Evolutionary conservation across 2,329 filamentous ascomycete species (phyloP), one percentile per base, ranked within the genome.

Genomic region (Botrytis galanthina): DNA sequence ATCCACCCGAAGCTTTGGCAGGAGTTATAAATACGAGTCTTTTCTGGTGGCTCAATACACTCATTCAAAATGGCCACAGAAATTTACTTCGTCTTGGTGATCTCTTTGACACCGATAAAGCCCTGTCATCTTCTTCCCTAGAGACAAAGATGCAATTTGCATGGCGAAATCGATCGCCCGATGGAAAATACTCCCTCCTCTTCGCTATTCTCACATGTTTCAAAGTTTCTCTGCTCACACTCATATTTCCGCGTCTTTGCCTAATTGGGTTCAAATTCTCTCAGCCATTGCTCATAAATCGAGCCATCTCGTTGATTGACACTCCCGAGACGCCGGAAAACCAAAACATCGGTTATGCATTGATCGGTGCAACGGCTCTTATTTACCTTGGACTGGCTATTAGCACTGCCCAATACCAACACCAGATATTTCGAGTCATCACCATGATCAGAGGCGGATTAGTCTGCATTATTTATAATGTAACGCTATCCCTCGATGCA

Each of bases 21-120:
- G 78, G 80, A 22, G 76, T 82, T 18, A 79, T 81, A 62, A 78
- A 76, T 46, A 77, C 78, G 16, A 77, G 79, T 39, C 73, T 82
- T n/a, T 81, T 81, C 73, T 80, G 75, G 75, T 83, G 81, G 81
- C 74, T 83, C 1, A 82, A 82, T 64, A 66, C 71, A 20, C 64
- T 83, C 2, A 81, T 83, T 61, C 37, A 75, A 9, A 42, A 59
- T 10, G 81, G 82, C 0, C 81, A 77, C 54, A 70, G 72, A 12
- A 79, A 74, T 8, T 73, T 79, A 9, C 72, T 83, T 10, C 71
- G 70, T 2, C 73, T 79, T 14, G 76, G 80, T 8, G 76, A 79
- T 70, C 75, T 83, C 7, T 74, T 73, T 60, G 51, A 51, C 10
- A 70, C 73, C n/a, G 76, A 77, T 51, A 66, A 75, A 42, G 63